Evolutionary conservation across 495 filamentous ascomycete species (phyloP), one percentile per base, ranked within the genome.

Genomic region (Penicillium longicatenatum): DNA sequence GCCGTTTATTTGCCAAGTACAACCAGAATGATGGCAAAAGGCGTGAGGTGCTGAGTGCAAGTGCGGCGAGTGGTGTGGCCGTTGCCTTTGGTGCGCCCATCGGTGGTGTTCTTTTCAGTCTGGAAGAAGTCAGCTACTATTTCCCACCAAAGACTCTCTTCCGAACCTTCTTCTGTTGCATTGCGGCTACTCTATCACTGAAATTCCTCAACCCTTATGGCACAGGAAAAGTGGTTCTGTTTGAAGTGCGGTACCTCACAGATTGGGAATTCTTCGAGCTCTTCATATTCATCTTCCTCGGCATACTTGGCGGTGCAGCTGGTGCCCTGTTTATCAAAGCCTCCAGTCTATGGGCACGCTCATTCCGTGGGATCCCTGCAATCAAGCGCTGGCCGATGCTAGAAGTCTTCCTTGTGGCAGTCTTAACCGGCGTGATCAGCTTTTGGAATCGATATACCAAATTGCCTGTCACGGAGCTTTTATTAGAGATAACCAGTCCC

Each of bases 121-220:
- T 98, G 22, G 93, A 98, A 73, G 93, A 98, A 80, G 91, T 97
- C 65, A 89, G 82, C 70, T 98, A 98, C 71, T 98, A 97, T 69
- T 97, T 97, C 71, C 94, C 93, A 4, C 90, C 94, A n/a, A 98
- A 98, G 74, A 97, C 93, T 3, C 84, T 98, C 4, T 98, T 98
- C 76, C 82, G 94, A 39, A 98, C 94, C 1, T 98, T 98, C 78
- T 98, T 97, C 75, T 97, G 92, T 72, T 98, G 93, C 72, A 98
- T 98, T 64, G 90, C 84, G 2, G 92, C 94, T 21, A 89, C 94
- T 0, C 69, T 98, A 24, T 91, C 93, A 4, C 77, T 98, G 54
- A 96, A 96, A 65, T 96, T 97, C 66, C 79, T 98, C 50, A 93
- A 98, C 55, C 94, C 94, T 0, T 98, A 98, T 67, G 93, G 93